Percentiles rank a stretch among this genome's conserved stretches.
phyloP scores from a whole-genome alignment of 2,329 filamentous ascomycete species.

The Diaporthe humulicola region DNA sequence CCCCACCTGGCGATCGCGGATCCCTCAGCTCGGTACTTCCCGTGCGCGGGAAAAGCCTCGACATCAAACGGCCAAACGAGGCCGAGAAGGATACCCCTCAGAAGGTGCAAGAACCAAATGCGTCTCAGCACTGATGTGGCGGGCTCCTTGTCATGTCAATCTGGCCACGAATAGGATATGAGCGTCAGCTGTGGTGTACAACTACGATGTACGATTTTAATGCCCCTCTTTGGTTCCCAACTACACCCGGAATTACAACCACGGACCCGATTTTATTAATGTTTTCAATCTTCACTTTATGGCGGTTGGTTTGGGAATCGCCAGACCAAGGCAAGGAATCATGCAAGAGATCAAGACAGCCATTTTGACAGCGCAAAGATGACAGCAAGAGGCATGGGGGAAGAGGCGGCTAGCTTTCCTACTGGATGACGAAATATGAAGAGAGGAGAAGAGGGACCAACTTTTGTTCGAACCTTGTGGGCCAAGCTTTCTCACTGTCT shows the following conservation, averaged over 20 bases:
- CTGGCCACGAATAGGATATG: constrained; percentile 20
- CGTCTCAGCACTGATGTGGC: constrained; percentile 31
- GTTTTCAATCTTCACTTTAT: constrained; percentile 29
- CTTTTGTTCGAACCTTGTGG: constrained; percentile 4
- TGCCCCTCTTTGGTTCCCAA: constrained; percentile 25
- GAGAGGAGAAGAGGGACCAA: neutral
- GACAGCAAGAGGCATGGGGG: constrained; percentile 11
- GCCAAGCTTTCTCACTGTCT: neutral
- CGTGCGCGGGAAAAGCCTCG: constrained; percentile 61
- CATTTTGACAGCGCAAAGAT: neutral
- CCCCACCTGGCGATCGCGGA: constrained; percentile 59
- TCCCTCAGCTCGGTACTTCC: constrained; percentile 50
- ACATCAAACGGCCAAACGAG: constrained; percentile 57
- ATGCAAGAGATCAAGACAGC: constrained; percentile 30
- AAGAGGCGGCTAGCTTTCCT: constrained; percentile 28
- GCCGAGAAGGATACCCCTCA: constrained; percentile 47
- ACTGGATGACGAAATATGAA: neutral
- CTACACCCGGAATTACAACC: constrained; percentile 29
- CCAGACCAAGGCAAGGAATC: constrained; percentile 2
- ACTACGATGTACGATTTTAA: constrained; percentile 36
- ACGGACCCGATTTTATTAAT: constrained; percentile 36
- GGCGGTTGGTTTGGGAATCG: constrained; percentile 21
- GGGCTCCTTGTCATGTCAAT: neutral
- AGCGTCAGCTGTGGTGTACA: constrained; percentile 32
- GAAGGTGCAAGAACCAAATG: constrained; percentile 26